Base-by-base conservation (phyloP, 331 rosid genomes). In the Ulmus americana region DNA sequence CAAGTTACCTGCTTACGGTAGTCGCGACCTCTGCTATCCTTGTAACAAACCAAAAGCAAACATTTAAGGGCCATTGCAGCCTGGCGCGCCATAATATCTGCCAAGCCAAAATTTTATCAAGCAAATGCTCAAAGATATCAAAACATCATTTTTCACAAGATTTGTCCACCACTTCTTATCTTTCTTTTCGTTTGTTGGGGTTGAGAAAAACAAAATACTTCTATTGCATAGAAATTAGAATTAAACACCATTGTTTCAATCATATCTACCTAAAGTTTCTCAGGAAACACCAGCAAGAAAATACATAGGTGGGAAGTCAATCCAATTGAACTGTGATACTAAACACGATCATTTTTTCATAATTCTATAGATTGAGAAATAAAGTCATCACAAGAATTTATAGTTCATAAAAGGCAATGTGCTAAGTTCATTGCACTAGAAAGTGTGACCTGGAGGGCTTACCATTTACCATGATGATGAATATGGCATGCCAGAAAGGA, bases 401-500 rank as follows among this genome's bases (percentile, higher is more conserved):
- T 50, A 15, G 14, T 13, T 46, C 50, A 6, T 12, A 64, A n/a
- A 3, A 39, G 5, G 10, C 39, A n/a, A 7, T 38, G 45, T 28
- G 8, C 48, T 42, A 47, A 63, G 22, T 15, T 49, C 20, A 9
- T 48, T n/a, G 40, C 44, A 64, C 9, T 3, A 50, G 15, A 9
- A 54, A 64, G n/a, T 15, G 35, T 39, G n/a, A 65, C 40, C 15
- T 6, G 39, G 20, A 65, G 70, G 15, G 41, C 7, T 67, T 67
- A 67, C 72, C 72, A 56, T 67, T 67, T 8, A 67, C 46, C 72
- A 67, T 67, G 63, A 67, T 67, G 72, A 67, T 55, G 72, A 67
- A 67, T 2, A 67, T 45, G 63, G 72, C 72, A 56, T 67, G 72
- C 72, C 72, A 67, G 39, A 67, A 67, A 20, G 72, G 72, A 55